Base-by-base conservation (phyloP, 1,139 yeast genomes). In the Pneumocystis oryctolagi region DNA sequence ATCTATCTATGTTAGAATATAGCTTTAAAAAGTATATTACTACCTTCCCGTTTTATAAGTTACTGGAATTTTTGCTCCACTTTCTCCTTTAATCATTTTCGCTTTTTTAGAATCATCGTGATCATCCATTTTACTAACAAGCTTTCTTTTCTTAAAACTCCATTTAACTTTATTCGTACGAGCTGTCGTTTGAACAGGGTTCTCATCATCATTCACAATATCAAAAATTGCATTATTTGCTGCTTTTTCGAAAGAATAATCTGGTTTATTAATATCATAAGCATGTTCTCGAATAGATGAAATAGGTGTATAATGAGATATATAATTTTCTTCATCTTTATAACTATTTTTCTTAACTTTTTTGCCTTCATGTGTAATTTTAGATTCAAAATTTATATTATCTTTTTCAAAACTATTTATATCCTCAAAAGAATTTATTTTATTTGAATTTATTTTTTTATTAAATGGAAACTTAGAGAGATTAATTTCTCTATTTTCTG, bases 1-100 rank as follows among this genome's bases (percentile, higher is more conserved):
- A 82, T 79, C 64, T 82, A 71, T 70, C 83, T 84, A 73, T 47
- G 25, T 89, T 82, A 59, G 83, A 82, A 68, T 84, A 80, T 71
- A 85, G 86, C 98, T 97, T 92, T 62, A 85, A 65, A 89, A 97
- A 71, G 82, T 92, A 69, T 89, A 30, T 9, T 25, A 20, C 12
- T 57, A 57, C 59, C 59, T 84, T 63, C 99, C 99, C 3, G 95
- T 85, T 71, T 88, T 80, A 75, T 85, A 89, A 28, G 95, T 80
- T 1, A 98, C 98, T 3, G 98, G 97, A 64, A 94, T 84, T 73
- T 82, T 83, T 70, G 87, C 90, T 8, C 99, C 99, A 73, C 89
- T 85, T 73, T 94, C 99, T 67, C 97, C 95, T 68, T 89, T 85
- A 70, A 94, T 92, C 73, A 80, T 92, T 75, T 88, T 90, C 70